Evolutionary conservation across 1,139 yeast genomes (phyloP), one percentile per base, ranked within the genome.

Genomic region (Protomyces inundatus): DNA sequence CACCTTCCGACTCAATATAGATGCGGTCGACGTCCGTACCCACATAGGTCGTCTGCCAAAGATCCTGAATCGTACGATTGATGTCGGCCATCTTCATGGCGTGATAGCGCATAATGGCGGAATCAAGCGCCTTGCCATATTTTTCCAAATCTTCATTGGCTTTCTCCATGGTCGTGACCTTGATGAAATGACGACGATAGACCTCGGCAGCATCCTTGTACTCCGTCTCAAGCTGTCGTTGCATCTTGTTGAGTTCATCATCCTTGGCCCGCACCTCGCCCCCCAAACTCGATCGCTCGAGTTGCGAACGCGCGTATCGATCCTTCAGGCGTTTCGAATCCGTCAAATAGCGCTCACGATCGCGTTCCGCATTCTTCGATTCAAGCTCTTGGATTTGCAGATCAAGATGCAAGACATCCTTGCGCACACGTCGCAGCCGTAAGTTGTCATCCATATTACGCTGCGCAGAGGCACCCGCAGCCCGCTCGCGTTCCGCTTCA

Each of bases 1-100:
- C 87, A 54, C 84, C 85, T 70, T 91, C 98, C 57, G 96, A 87
- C 69, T 86, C 82, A 67, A 95, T 90, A 70, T 88, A 83, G 64
- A 95, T 91, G 0, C 95, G 84, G 72, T 95, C 97, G 54, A 95
- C 90, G 74, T 95, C 99, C n/a, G 97, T 87, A 0, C 98, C 98
- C 68, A 88, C 87, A 72, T 95, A 95, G 0, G 99, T 93, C 64
- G 84, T 84, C 67, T 90, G 88, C 99, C 99, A 95, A 54, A 93
- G 76, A 71, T 90, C 97, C 71, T 88, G 93, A 60, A 95, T 79
- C 37, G 90, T 88, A 67, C 88, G 80, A 74, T 95, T 95, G 70
- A 93, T 90, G 70, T 91, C 97, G 69, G 84, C 84, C 98, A 95
- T 95, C 73, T 95, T 95, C 67, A 87, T 78, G 65, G 90, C 82